These are phyloP conservation scores for Ehretia macrophylla DNA, from an alignment of 257 asterid species.

Conservation along the genomic window DNA sequence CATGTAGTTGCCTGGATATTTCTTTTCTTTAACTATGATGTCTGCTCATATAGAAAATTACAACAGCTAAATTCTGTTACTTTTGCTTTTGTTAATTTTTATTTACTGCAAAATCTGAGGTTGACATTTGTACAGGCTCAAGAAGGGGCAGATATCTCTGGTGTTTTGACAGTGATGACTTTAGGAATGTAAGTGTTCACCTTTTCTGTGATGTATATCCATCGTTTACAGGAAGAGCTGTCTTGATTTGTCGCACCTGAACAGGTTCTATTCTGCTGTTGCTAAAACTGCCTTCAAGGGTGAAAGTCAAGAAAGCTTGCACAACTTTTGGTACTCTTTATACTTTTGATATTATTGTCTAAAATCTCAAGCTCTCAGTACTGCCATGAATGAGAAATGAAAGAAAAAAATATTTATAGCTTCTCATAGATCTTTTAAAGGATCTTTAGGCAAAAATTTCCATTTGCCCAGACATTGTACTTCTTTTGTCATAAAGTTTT, in stretches of 20 bases:
- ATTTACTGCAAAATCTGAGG: constrained; percentile 14
- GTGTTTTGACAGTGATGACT: constrained; percentile 96
- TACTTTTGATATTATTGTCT: constrained; percentile 10
- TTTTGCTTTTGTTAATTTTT: neutral
- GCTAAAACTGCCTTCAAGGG: constrained; percentile 98
- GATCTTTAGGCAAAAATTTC: too few relatives aligned
- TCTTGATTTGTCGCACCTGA: constrained; percentile 27
- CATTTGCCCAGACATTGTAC: too few relatives aligned
- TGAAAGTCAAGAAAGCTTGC: constrained; percentile 87
- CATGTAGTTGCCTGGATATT: too few relatives aligned
- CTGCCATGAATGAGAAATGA: too few relatives aligned
- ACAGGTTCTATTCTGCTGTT: constrained; percentile 90
- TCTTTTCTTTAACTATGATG: neutral
- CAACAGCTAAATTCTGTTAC: neutral
- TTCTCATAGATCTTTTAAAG: too few relatives aligned
- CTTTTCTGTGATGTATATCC: constrained; percentile 18
- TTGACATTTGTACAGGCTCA: constrained; percentile 61
- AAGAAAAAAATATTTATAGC: too few relatives aligned
- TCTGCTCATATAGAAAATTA: neutral
- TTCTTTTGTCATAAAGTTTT: too few relatives aligned
- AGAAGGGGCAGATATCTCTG: constrained; percentile 71
- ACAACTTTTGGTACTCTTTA: constrained; percentile 71
- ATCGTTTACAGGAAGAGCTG: constrained; percentile 23
- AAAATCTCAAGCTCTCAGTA: neutral
- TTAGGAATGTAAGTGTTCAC: constrained; percentile 75